These are phyloP conservation scores for Salvia sclarea DNA, from an alignment of 305 asterid species.

Conservation along the genomic window DNA sequence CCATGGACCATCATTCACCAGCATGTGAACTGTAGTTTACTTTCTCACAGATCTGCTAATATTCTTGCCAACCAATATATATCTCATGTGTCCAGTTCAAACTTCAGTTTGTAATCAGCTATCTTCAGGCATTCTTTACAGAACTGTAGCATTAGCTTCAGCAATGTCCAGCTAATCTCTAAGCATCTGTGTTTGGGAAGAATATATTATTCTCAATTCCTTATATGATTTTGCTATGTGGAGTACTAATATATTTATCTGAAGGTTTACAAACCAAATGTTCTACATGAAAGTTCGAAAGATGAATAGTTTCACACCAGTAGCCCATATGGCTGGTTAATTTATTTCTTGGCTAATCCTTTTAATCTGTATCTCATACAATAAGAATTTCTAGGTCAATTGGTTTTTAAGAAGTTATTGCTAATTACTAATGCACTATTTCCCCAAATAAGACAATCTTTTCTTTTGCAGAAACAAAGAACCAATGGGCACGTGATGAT, in stretches of 20 bases:
- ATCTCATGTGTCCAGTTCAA: neutral
- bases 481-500: constrained; percentile 99
- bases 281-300: neutral
- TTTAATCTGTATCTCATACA: neutral
- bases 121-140: neutral
- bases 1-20: neutral
- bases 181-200: neutral
- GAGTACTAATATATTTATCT: neutral
- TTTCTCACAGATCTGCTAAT: neutral
- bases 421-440: constrained; percentile 5
- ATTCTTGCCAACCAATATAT: neutral
- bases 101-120: neutral
- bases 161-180: neutral
- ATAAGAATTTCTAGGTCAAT: constrained; percentile 25
- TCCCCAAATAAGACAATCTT: constrained; percentile 13
- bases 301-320: neutral
- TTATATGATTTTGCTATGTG: neutral
- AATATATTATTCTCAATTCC: neutral
- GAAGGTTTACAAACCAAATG: neutral
- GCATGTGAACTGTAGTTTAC: neutral
- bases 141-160: neutral
- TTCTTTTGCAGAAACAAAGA: constrained; percentile 80
- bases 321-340: constrained; percentile 10
- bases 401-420: constrained; percentile 21
- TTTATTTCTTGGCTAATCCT: neutral